These are phyloP conservation scores for Chamaecyparis obtusa DNA, from an alignment of 75 land plant genomes.

Conservation along the genomic window DNA sequence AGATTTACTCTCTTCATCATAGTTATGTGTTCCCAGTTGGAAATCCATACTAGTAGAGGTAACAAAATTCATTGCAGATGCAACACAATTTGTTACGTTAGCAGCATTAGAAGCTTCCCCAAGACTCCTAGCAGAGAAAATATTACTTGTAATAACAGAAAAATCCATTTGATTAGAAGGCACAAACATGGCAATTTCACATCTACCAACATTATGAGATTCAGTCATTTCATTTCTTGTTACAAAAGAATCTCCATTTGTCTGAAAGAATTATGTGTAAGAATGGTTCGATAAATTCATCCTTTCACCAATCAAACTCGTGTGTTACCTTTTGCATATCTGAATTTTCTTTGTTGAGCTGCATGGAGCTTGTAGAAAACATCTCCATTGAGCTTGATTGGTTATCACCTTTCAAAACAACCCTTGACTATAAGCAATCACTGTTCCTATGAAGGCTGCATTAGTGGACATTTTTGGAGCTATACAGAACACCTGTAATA, in stretches of 20 bases:
- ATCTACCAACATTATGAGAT: slow-evolving; percentile 2
- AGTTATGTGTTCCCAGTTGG: too few species aligned
- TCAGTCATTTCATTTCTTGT: background rate
- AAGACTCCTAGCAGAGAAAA: background rate
- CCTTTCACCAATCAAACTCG: background rate
- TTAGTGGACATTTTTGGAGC: slow-evolving; percentile 9
- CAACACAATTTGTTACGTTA: background rate
- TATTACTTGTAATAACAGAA: slow-evolving; percentile 1
- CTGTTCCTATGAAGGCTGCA: background rate
- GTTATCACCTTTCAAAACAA: slow-evolving; percentile 7
- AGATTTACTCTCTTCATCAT: too few species aligned
- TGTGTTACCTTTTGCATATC: background rate
- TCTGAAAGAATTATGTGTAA: background rate
- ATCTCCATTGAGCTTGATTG: background rate
- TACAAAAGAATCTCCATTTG: background rate
- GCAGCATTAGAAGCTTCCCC: slow-evolving; percentile 5
- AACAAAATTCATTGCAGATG: too few species aligned
- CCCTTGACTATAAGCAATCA: slow-evolving; percentile 8
- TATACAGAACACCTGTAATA: background rate
- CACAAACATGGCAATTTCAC: background rate
- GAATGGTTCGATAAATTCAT: background rate
- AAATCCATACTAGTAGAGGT: background rate
- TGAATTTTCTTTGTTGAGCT: background rate
- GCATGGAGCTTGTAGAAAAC: background rate
- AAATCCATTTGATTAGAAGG: slow-evolving; percentile 5